Base-by-base conservation (phyloP, 2,329 filamentous ascomycete species). In the Xenoacremonium recifei region DNA sequence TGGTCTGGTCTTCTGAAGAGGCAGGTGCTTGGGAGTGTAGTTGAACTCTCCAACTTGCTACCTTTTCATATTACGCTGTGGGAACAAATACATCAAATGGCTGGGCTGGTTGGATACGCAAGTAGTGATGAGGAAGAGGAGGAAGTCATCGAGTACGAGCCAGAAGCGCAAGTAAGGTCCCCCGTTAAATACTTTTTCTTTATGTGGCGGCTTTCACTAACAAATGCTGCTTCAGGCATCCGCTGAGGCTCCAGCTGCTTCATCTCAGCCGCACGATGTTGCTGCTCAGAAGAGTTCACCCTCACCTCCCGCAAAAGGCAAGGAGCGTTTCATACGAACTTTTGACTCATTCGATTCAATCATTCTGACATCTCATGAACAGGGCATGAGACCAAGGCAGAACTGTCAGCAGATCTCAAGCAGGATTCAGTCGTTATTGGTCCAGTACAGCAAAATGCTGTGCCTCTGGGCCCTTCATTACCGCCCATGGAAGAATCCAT, bases 121-220 rank as follows among this genome's bases (percentile, higher is more conserved):
- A 78, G 75, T 51, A 77, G 74, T 41, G 73, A 76, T 32, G 75
- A 76, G 2, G 74, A 75, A 5, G 69, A 68, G 3, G 49, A 50
- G 3, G 38, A 55, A 9, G 36, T 42, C 6, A 17, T 35, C 11
- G 39, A 55, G 19, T 16, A 52, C 29, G 15, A 34, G 9, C 21
- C 13, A 10, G 18, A 23, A 2, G 32, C 37, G 11, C 31, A 42
- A 47, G 55, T 55, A 50, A 30, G 6, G 29, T 23, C 30, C 40
- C 32, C 5, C 9, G 21, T 27, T 27, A 17, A 31, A 23, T 17
- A 20, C 9, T 3, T 18, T 29, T 9, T 6, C 35, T 21, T 16
- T 32, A 21, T 16, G 4, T 4, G 4, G 21, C 20, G 15, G n/a
- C n/a, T n/a, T n/a, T 20, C 16, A 23, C 49, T 13, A 50, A 40